Conservation (phyloP, 1,139 yeast species). For the Barnettozyma hawaiiensis region DNA sequence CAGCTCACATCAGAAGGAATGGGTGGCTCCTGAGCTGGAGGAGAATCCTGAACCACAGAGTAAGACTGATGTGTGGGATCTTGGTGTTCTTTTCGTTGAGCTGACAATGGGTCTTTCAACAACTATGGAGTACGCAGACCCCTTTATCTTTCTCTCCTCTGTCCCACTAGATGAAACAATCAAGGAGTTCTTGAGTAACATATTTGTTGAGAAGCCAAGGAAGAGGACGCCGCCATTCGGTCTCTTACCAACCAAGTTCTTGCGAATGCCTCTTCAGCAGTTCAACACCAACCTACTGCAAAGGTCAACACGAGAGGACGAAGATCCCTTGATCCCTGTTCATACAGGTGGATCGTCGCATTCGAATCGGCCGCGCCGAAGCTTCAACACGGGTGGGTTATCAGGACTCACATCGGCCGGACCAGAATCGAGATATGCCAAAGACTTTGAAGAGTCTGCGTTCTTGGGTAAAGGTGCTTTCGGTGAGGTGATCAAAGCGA, state of each 20-base stretch:
- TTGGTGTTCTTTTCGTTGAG: slow-evolving; percentile 74
- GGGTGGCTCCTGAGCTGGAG: slow-evolving; percentile 79
- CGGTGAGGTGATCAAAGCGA: slow-evolving; percentile 94
- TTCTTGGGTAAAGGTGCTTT: slow-evolving; percentile 93
- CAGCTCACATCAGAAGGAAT: slow-evolving; percentile 30
- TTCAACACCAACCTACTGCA: slow-evolving; percentile 24
- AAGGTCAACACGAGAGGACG: slow-evolving; percentile 11
- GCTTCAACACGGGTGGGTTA: slow-evolving; percentile 35
- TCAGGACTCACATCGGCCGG: slow-evolving; percentile 25
- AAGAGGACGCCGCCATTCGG: slow-evolving; percentile 81
- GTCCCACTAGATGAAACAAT: slow-evolving; percentile 49
- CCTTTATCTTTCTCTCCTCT: slow-evolving; percentile 52
- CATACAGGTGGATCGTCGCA: slow-evolving; percentile 20
- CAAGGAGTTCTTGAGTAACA: slow-evolving; percentile 58
- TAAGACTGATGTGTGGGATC: slow-evolving; percentile 89
- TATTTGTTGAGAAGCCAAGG: slow-evolving; percentile 61
- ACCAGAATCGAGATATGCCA: slow-evolving; percentile 50
- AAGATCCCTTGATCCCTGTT: slow-evolving; percentile 15
- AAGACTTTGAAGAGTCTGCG: slow-evolving; percentile 92
- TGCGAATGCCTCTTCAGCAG: slow-evolving; percentile 58
- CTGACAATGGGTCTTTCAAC: slow-evolving; percentile 63
- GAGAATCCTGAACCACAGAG: slow-evolving; percentile 47
- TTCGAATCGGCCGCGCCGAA: slow-evolving; percentile 31
- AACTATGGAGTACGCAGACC: slow-evolving; percentile 48
- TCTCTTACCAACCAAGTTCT: slow-evolving; percentile 72